phyloP scores from a whole-genome alignment of 345 rosid species.

The Arabis hirsuta region DNA sequence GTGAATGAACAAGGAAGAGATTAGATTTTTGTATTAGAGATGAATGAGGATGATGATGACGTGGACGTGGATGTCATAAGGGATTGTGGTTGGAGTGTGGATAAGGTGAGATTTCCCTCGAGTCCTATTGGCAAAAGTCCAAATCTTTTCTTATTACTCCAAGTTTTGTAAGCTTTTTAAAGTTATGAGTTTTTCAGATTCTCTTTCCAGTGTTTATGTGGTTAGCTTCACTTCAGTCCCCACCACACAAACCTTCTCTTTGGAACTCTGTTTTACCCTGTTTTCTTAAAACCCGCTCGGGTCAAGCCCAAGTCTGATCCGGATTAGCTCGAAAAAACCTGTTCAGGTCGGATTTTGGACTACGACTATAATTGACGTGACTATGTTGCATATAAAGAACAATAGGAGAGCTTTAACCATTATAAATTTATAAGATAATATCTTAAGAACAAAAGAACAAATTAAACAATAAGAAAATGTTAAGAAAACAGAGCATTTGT shows the following conservation, averaged over 20 bases:
- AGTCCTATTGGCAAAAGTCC: constrained; percentile 64
- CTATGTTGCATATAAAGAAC: constrained; percentile 4
- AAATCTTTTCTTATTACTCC: constrained; percentile 20
- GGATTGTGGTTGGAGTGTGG: constrained; percentile 85
- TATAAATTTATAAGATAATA: constrained; percentile 1
- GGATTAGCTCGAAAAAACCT: not conserved
- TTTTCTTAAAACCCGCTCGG: not conserved
- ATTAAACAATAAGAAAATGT: not conserved
- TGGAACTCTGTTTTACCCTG: not conserved
- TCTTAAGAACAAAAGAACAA: constrained; percentile 3
- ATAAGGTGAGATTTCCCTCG: constrained; percentile 94
- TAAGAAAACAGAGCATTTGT: constrained; percentile 12
- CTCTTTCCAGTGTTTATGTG: constrained; percentile 20
- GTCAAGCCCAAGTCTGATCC: not conserved
- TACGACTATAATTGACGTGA: not conserved
- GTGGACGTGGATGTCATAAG: constrained; percentile 42
- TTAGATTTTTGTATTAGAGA: constrained; percentile 42
- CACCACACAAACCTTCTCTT: constrained; percentile 31
- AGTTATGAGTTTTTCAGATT: constrained; percentile 28
- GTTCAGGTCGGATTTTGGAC: not conserved
- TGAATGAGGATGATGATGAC: constrained; percentile 54
- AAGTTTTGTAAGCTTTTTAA: constrained; percentile 9
- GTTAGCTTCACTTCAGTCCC: constrained; percentile 21
- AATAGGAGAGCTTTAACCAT: constrained; percentile 1
- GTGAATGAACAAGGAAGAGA: constrained; percentile 47